phyloP scores from a whole-genome alignment of 306 rosid genomes.

The Gastrolobium villosum region DNA sequence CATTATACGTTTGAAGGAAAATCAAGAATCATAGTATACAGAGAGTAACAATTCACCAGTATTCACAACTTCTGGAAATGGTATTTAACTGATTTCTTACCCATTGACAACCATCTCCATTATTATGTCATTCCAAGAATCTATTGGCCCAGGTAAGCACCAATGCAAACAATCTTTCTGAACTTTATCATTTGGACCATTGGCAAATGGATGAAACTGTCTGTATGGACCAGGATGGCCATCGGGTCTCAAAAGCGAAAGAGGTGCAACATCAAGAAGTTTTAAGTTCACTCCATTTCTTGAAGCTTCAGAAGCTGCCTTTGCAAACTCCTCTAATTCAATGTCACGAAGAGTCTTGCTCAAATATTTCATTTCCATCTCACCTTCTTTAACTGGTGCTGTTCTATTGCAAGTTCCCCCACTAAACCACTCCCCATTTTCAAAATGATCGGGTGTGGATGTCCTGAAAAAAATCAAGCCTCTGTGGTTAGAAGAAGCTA shows the following conservation, averaged over 20 bases:
- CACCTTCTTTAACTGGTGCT: constrained; percentile 86
- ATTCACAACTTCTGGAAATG: constrained; percentile 43
- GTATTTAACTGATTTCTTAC: constrained; percentile 44
- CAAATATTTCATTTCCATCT: constrained; percentile 68
- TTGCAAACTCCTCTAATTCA: constrained; percentile 77
- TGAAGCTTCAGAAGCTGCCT: constrained; percentile 64
- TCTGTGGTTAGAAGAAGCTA: constrained; percentile 74
- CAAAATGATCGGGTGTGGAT: constrained; percentile 94
- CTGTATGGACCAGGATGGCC: constrained; percentile 98
- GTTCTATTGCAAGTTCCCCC: constrained; percentile 88
- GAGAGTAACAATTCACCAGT: constrained; percentile 42
- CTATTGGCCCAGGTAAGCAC: constrained; percentile 98
- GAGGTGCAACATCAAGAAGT: constrained; percentile 73
- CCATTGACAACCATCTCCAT: constrained; percentile 82
- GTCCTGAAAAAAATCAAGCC: constrained; percentile 86
- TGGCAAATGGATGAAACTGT: constrained; percentile 77
- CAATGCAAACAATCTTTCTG: constrained; percentile 97
- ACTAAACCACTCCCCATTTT: constrained; percentile 91
- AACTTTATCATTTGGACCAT: constrained; percentile 59
- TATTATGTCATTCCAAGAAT: constrained; percentile 88
- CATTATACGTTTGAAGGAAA: constrained; percentile 32
- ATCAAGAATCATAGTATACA: constrained; percentile 42
- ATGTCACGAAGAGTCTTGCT: constrained; percentile 63
- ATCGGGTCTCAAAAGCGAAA: constrained; percentile 87
- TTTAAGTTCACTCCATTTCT: constrained; percentile 72